A percentile compares a stretch with the other conserved stretches of the same genome.
Conservation (phyloP, 257 asterid species). For the Lycium ferocissimum region DNA sequence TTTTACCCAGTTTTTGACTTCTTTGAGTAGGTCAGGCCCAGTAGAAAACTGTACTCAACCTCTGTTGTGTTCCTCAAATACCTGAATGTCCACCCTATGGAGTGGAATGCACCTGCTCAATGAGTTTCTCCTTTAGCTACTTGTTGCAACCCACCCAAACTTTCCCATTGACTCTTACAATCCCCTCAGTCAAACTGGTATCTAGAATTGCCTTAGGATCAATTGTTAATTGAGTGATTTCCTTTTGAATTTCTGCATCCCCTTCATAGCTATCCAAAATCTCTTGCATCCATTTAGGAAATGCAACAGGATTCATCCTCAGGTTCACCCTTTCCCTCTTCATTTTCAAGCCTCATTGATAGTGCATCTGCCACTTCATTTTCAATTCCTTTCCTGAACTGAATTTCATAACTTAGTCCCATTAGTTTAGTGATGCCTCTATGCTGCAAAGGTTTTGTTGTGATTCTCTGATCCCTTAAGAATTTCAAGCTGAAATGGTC, state of each 20-base stretch:
- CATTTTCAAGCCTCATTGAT: too few relatives aligned
- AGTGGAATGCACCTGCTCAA: too few relatives aligned
- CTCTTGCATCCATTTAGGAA: neutral
- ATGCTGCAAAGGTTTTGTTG: neutral
- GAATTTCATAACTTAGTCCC: neutral
- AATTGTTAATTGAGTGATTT: too few relatives aligned
- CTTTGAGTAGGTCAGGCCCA: neutral
- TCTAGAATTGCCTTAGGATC: too few relatives aligned
- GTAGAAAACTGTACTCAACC: neutral
- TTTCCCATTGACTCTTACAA: too few relatives aligned
- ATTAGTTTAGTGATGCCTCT: neutral
- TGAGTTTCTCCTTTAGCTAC: neutral
- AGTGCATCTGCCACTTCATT: neutral
- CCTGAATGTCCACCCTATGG: neutral
- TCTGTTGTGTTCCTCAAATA: neutral
- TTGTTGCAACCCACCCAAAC: too few relatives aligned
- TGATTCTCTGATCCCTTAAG: neutral
- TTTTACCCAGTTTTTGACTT: neutral
- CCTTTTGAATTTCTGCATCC: too few relatives aligned
- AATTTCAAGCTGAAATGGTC: neutral
- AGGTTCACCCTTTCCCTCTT: too few relatives aligned
- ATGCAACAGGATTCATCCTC: too few relatives aligned
- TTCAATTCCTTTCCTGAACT: neutral
- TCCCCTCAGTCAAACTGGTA: too few relatives aligned
- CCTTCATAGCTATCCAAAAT: neutral